Evolutionary conservation across 208 protist genomes (phyloP), one percentile per base, ranked within the genome.

Genomic region (Polymyxa betae): DNA sequence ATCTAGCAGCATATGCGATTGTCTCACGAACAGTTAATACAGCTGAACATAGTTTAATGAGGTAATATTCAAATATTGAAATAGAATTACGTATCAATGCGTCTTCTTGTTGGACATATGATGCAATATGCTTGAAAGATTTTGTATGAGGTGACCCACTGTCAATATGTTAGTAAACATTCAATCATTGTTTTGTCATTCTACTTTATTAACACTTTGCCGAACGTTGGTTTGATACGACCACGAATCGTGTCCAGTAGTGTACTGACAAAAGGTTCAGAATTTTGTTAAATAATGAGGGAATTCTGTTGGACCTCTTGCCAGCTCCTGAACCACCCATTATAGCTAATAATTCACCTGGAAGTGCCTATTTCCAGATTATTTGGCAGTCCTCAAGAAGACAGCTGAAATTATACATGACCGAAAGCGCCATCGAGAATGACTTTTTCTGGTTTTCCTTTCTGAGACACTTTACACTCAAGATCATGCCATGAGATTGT

Each of bases 31-130:
- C 72, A 5, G 72, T 40, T 82, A 82, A 43, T 5, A 82, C n/a
- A 20, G 72, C 72, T 82, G 72, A 45, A 16, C 72, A 82, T 20
- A 60, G 49, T 60, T 60, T 60, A 24, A 24, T 43, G 40, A 82
- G 35, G 35, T 16, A 82, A 82, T n/a, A 43, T 38, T 82, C 16
- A 5, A 43, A 82, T 40, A 20, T 5, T 43, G 72, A 43, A 82
- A 38, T n/a, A 43, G 72, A 40, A 5, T 35, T 82, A 82, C 72
- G 72, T 20, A 38, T 38, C 12, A 82, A 43, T 20, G 16, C n/a
- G n/a, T 82, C 72, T 43, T 82, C 72, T n/a, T 82, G 72, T 43
- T 82, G 72, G n/a, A 82, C 72, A 43, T 82, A 82, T 20, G 72
- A 82, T 5, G n/a, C 72, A 43, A 40, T 5, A 82, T 82, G 72